Conservation (phyloP, 192 early-diverging fungal species). For the Coemansia sp. region DNA sequence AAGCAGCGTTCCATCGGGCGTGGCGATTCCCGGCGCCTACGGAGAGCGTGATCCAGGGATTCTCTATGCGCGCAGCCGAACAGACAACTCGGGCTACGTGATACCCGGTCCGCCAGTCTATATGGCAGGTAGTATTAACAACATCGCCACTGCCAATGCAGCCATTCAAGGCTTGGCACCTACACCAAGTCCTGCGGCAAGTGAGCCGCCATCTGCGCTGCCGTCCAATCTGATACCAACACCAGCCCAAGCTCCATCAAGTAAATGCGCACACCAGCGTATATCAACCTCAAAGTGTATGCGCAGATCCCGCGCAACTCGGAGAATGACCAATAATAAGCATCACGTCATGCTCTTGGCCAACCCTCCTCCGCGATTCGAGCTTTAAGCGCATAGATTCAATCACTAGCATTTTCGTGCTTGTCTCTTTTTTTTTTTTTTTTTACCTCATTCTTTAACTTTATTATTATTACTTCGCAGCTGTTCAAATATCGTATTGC, state of each 20-base stretch:
- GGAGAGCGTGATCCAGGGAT: slow-evolving; percentile 17
- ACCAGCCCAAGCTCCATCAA: background rate
- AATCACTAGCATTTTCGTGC: background rate
- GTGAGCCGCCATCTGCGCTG: background rate
- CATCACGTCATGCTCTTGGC: no score
- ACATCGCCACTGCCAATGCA: background rate
- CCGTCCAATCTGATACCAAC: background rate
- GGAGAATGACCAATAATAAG: background rate
- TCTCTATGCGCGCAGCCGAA: slow-evolving; percentile 6
- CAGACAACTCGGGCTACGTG: slow-evolving; percentile 1
- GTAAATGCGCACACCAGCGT: no score
- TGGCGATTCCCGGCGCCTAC: slow-evolving; percentile 30
- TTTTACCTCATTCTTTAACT: background rate
- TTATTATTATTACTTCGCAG: background rate
- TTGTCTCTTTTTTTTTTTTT: no score
- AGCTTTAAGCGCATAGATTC: background rate
- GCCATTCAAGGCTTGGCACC: background rate
- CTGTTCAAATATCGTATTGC: no score
- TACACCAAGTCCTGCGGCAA: background rate
- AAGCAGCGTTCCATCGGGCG: slow-evolving; percentile 13
- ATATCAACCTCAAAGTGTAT: background rate
- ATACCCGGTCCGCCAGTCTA: slow-evolving; percentile 8
- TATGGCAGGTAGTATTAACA: background rate
- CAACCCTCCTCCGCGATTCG: background rate
- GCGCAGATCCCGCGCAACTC: background rate